A percentile compares a stretch with the other conserved stretches of the same genome.
phyloP scores from a whole-genome alignment of 2,329 filamentous ascomycete species.

The Ophiobolus disseminans region DNA sequence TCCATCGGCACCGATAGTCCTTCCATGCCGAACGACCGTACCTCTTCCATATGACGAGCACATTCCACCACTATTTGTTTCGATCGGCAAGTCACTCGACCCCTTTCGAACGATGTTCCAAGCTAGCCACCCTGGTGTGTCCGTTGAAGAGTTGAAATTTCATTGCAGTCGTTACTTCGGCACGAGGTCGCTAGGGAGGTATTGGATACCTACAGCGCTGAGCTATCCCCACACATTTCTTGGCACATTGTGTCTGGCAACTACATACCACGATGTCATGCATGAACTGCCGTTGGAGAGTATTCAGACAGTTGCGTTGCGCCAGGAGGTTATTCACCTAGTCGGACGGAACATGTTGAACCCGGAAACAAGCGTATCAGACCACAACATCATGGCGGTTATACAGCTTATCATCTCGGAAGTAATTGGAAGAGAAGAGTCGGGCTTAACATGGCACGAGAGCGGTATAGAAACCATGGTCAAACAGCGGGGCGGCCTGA shows the following conservation, averaged over 20 bases:
- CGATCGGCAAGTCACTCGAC: slow-evolving; percentile 41
- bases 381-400: slow-evolving; percentile 46
- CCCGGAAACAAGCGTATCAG: slow-evolving; percentile 28
- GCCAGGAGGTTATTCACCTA: slow-evolving; percentile 45
- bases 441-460: slow-evolving; percentile 34
- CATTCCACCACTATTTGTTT: slow-evolving; percentile 26
- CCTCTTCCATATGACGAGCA: slow-evolving; percentile 29
- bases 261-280: slow-evolving; percentile 43
- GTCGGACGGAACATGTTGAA: slow-evolving; percentile 37
- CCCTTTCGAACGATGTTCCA: slow-evolving; percentile 48
- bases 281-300: slow-evolving; percentile 32
- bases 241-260: slow-evolving; percentile 46
- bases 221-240: slow-evolving; percentile 45
- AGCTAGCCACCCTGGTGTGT: slow-evolving; percentile 33
- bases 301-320: slow-evolving; percentile 37
- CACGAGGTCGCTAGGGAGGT: slow-evolving; percentile 38
- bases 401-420: slow-evolving; percentile 46
- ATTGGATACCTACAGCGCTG: slow-evolving; percentile 47
- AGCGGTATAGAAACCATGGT: slow-evolving; percentile 42
- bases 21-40: slow-evolving; percentile 17
- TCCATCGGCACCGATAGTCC: slow-evolving; percentile 29
- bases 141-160: slow-evolving; percentile 44
- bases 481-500: slow-evolving; percentile 41
- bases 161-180: slow-evolving; percentile 45
- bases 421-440: slow-evolving; percentile 38